Percentiles rank a stretch among this genome's conserved stretches.
phyloP scores from a whole-genome alignment of 441 rosid species.

The Populus tomentosa region DNA sequence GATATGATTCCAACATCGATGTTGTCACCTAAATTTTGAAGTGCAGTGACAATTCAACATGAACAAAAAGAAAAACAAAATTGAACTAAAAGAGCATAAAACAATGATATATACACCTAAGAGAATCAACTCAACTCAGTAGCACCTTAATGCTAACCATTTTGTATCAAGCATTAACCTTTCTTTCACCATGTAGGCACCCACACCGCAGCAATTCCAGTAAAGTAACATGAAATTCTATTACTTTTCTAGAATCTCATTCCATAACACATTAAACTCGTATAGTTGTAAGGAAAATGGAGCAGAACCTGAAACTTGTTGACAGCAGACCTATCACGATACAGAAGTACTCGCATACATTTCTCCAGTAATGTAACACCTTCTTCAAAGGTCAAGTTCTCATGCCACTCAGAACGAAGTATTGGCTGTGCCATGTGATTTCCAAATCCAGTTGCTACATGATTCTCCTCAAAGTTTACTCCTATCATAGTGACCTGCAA shows the following conservation, averaged over 20 bases:
- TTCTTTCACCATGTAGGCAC: background rate
- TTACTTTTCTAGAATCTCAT: background rate
- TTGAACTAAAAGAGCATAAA: too few species aligned
- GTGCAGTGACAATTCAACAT: too few species aligned
- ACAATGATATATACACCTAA: background rate
- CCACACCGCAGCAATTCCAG: background rate
- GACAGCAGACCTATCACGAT: slow-evolving; percentile 90
- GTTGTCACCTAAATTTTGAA: too few species aligned
- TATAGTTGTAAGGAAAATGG: background rate
- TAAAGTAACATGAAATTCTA: background rate
- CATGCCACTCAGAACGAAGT: slow-evolving; percentile 96
- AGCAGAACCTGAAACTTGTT: slow-evolving; percentile 90
- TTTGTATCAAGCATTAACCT: background rate
- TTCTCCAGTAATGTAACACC: slow-evolving; percentile 91
- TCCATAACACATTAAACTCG: background rate
- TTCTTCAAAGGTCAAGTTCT: slow-evolving; percentile 81
- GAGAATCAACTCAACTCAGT: background rate
- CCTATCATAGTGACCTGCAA: slow-evolving; percentile 88
- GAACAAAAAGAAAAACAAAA: too few species aligned
- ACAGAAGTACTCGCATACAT: slow-evolving; percentile 95
- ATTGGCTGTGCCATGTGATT: slow-evolving; percentile 95
- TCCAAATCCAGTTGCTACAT: slow-evolving; percentile 96
- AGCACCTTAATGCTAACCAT: background rate
- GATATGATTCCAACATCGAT: too few species aligned
- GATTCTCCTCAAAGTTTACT: slow-evolving; percentile 84